Conservation (phyloP, 2,329 filamentous ascomycete genomes). For the Penicillium hesseltinei region DNA sequence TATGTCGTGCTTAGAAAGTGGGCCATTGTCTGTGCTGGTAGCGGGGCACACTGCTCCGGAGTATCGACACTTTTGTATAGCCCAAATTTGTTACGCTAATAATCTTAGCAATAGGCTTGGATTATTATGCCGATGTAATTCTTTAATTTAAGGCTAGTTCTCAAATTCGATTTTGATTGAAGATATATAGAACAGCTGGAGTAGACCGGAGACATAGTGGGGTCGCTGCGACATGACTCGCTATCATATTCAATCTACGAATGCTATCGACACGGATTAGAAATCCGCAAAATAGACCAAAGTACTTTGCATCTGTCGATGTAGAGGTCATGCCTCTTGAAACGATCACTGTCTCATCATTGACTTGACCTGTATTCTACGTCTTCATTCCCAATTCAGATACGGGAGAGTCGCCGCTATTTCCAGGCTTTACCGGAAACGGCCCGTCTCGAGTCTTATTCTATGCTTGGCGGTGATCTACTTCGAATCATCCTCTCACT, state of each 20-base stretch:
- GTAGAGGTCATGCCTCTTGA: not conserved
- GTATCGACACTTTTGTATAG: not conserved
- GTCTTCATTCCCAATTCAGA: not conserved
- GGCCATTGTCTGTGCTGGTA: conserved; percentile 1
- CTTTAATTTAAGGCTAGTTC: not conserved
- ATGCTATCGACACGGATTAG: not conserved
- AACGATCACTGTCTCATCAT: no score
- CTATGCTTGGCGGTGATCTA: not conserved
- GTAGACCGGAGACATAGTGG: not conserved
- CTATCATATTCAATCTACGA: no score
- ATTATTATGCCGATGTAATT: not conserved
- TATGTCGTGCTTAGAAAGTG: not conserved
- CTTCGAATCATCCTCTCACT: not conserved
- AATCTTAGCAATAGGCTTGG: not conserved
- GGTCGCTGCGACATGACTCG: not conserved
- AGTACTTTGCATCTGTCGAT: not conserved
- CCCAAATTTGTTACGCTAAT: not conserved
- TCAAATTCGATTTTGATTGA: not conserved
- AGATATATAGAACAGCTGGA: not conserved
- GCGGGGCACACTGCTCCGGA: conserved; percentile 11
- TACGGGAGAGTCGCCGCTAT: not conserved
- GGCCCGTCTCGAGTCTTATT: not conserved
- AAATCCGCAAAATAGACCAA: not conserved
- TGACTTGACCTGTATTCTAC: not conserved
- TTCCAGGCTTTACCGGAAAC: not conserved